These are phyloP conservation scores for Quillaja saponaria DNA, from an alignment of 306 rosid genomes.

Conservation along the genomic window DNA sequence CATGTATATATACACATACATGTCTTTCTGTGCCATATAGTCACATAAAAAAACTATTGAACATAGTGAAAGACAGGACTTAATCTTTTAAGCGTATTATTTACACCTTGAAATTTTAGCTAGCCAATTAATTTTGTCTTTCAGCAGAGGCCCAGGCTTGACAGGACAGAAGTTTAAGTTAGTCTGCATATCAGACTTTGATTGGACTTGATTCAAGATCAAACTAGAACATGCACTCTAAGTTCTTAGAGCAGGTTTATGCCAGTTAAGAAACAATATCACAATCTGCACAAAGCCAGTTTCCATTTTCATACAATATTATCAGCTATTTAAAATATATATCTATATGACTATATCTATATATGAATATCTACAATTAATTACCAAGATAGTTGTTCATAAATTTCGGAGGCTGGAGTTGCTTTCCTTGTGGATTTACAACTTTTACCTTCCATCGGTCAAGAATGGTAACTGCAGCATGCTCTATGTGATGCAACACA, in stretches of 20 bases:
- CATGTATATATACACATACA: conserved; percentile 12
- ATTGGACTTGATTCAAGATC: not conserved
- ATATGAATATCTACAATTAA: too few relatives aligned
- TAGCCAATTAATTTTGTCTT: not conserved
- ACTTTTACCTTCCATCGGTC: conserved; percentile 91
- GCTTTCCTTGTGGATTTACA: conserved; percentile 66
- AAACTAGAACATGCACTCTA: not conserved
- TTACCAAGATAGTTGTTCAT: conserved; percentile 98
- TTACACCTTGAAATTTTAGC: too few relatives aligned
- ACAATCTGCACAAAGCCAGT: too few relatives aligned
- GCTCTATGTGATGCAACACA: conserved; percentile 82
- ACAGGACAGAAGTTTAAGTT: conserved; percentile 18
- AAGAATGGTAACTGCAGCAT: conserved; percentile 95
- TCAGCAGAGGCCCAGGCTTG: conserved; percentile 20
- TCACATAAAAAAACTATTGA: not conserved
- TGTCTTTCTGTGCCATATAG: not conserved
- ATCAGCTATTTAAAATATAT: too few relatives aligned
- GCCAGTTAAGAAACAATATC: too few relatives aligned
- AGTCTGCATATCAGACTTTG: conserved; percentile 14
- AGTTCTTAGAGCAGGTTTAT: too few relatives aligned
- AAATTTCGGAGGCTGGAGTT: conserved; percentile 63
- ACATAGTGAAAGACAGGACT: not conserved
- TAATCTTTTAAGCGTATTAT: too few relatives aligned
- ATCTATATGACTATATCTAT: too few relatives aligned
- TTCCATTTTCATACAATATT: too few relatives aligned